These are phyloP conservation scores for Solanum chilense DNA, from an alignment of 257 asterid species.

Conservation along the genomic window DNA sequence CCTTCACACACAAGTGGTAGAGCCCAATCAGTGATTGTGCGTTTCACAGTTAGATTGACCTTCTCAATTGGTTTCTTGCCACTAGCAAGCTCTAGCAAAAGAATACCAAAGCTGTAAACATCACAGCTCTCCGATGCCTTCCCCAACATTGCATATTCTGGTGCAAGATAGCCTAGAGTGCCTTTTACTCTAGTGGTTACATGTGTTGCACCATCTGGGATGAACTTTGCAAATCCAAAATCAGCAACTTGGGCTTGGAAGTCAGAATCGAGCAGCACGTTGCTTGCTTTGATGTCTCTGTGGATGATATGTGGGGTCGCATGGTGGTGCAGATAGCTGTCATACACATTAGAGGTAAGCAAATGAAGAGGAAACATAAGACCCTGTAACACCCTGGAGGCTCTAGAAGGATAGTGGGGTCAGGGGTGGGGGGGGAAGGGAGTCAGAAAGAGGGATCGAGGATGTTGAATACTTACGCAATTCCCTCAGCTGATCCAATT, in stretches of 20 bases:
- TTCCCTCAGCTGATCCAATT: constrained; percentile 83
- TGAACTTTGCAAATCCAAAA: constrained; percentile 76
- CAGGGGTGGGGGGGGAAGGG: not conserved
- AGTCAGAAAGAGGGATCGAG: not conserved
- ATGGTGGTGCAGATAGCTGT: constrained; percentile 74
- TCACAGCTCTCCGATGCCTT: constrained; percentile 89
- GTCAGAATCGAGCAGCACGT: constrained; percentile 57
- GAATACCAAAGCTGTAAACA: constrained; percentile 88
- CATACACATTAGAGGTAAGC: not conserved
- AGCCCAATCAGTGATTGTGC: constrained; percentile 75
- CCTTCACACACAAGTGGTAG: constrained; percentile 57
- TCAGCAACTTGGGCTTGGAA: constrained; percentile 84
- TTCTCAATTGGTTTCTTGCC: constrained; percentile 86
- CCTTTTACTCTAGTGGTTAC: constrained; percentile 83
- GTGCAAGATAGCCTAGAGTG: constrained; percentile 89
- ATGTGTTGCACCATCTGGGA: constrained; percentile 88
- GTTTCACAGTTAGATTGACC: constrained; percentile 28
- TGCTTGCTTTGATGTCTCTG: constrained; percentile 85
- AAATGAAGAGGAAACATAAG: not conserved
- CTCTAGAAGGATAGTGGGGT: not conserved
- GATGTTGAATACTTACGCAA: constrained; percentile 38
- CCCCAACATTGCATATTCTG: constrained; percentile 83
- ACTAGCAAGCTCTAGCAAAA: constrained; percentile 82
- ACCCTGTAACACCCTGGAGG: not conserved
- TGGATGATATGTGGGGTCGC: constrained; percentile 91